Conservation (phyloP, 2,329 filamentous ascomycete species). For the Arthroderma sp. region DNA sequence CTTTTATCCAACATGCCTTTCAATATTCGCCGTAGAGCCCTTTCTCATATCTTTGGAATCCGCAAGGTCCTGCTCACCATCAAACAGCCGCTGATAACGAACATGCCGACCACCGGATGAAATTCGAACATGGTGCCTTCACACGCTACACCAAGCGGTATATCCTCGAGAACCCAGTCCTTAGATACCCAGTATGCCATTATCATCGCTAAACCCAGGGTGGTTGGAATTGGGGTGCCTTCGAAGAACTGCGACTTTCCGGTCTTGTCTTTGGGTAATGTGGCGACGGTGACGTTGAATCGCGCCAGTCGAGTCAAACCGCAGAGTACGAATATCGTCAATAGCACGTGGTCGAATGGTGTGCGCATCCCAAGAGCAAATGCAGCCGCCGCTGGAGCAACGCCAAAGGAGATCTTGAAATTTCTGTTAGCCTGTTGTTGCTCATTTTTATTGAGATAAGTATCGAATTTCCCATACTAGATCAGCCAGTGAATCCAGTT, state of each 20-base stretch:
- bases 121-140: slow-evolving; percentile 61
- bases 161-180: slow-evolving; percentile 61
- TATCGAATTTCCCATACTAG: slow-evolving; percentile 46
- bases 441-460: not conserved
- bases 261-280: slow-evolving; percentile 77
- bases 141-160: slow-evolving; percentile 63
- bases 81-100: slow-evolving; percentile 75
- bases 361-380: slow-evolving; percentile 85
- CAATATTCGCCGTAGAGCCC: not conserved
- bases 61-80: slow-evolving; percentile 95
- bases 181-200: slow-evolving; percentile 84
- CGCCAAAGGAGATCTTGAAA: slow-evolving; percentile 82
- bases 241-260: slow-evolving; percentile 96
- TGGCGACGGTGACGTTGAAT: slow-evolving; percentile 90
- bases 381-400: slow-evolving; percentile 73
- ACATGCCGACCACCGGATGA: slow-evolving; percentile 69
- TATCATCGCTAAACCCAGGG: slow-evolving; percentile 61
- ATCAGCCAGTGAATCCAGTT: slow-evolving; percentile 90
- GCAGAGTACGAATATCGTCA: slow-evolving; percentile 86
- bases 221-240: slow-evolving; percentile 90
- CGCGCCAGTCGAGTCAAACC: slow-evolving; percentile 85
- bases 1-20: not conserved
- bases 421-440: not conserved
- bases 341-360: slow-evolving; percentile 60
- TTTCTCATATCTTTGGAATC: slow-evolving; percentile 64